phyloP scores from a whole-genome alignment of 345 rosid species.

The Hypericum perforatum region DNA sequence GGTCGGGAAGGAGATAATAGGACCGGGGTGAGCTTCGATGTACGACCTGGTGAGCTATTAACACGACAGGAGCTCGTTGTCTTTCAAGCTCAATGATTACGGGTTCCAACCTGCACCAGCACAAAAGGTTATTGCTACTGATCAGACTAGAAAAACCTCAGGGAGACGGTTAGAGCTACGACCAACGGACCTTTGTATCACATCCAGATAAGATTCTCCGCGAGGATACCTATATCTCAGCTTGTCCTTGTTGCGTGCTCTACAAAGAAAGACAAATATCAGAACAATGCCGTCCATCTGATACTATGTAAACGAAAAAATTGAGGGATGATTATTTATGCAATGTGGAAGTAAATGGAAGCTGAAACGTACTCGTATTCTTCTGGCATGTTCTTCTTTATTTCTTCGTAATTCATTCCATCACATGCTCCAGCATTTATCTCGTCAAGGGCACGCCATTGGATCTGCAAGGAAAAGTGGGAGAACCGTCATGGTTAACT shows the following conservation, averaged over 20 bases:
- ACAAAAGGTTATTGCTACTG: slow-evolving; percentile 7
- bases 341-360: not conserved
- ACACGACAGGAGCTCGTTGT: slow-evolving; percentile 97
- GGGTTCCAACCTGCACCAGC: slow-evolving; percentile 77
- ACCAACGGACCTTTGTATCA: slow-evolving; percentile 72
- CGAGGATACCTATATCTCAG: slow-evolving; percentile 94
- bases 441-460: slow-evolving; percentile 99
- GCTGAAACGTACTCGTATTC: slow-evolving; percentile 66
- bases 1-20: not conserved
- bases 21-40: slow-evolving; percentile 6
- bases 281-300: not conserved
- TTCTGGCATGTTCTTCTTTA: slow-evolving; percentile 89
- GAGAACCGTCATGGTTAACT: no score
- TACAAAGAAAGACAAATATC: slow-evolving; percentile 15
- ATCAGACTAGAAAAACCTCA: slow-evolving; percentile 1
- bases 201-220: slow-evolving; percentile 98
- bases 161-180: not conserved
- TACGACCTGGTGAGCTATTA: slow-evolving; percentile 92
- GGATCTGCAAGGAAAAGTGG: slow-evolving; percentile 45
- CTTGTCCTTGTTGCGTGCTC: slow-evolving; percentile 86
- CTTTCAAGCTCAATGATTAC: slow-evolving; percentile 96
- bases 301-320: no score
- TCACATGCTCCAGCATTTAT: slow-evolving; percentile 98
- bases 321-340: no score
- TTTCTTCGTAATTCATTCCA: slow-evolving; percentile 97